Base-by-base conservation (phyloP, 257 asterid species). In the Fraxinus excelsior region DNA sequence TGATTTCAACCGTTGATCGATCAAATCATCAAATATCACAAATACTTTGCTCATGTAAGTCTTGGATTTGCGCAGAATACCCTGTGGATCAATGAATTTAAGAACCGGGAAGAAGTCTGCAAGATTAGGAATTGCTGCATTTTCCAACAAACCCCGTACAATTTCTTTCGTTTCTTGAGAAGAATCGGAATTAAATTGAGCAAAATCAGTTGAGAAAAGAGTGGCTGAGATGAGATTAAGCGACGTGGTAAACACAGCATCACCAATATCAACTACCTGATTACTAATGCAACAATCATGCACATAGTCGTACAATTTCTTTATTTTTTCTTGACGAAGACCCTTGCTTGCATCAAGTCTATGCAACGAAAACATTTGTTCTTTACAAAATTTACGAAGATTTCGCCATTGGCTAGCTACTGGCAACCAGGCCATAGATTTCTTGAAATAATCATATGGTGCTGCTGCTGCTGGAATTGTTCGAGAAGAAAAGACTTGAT, bases 261-360 rank as follows among this genome's bases (percentile, higher is more conserved):
- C 19, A 25, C 68, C 68, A 62, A 62, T 23, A 25, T 62, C 68
- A 25, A 62, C 68, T 62, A 11, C 68, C 26, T 62, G 35, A 3
- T 62, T 19, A 3, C 11, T 25, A 62, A 9, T 11, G 11, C 68
- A 9, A 62, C 68, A 62, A 1, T 53, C 16, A 12, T 25, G 2
- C 32, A 25, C 32, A 62, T 11, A 62, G 35, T 25, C 19, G 26
- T 6, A 62, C 34, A 62, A 4, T 62, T 78, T 70, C 29, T 70
- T n/a, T n/a, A 78, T 5, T 32, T 78, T 53, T 31, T 70, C 37
- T 14, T 7, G 71, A 2, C 76, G 60, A 28, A 78, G 72, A 37
- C 31, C 66, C n/a, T 71, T 76, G 10, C 71, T 53, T 10, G 76
- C 76, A 10, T 78, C 81, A 25, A 78, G 76, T n/a, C 74, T 68